Evolutionary conservation across 2,329 filamentous ascomycete genomes (phyloP), one percentile per base, ranked within the genome.

Genomic region (Fusarium coicis): DNA sequence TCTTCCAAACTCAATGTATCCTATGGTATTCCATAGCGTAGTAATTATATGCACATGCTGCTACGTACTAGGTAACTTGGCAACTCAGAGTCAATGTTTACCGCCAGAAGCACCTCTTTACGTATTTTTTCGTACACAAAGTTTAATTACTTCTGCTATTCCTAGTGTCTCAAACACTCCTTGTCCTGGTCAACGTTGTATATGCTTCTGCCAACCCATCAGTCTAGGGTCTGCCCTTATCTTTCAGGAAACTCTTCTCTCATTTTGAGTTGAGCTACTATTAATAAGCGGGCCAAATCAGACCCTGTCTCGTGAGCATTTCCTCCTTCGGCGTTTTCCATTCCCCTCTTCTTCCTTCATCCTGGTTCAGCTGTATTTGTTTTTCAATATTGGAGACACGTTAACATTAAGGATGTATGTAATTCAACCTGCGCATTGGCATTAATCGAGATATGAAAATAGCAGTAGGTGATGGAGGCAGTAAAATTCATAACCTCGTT

Each of bases 131-230:
- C n/a, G 54, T 56, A 36, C 30, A 34, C 34, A 28, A 26, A 67
- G 54, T 68, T 68, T 40, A 30, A 49, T 50, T 42, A 49, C 60
- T 23, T 32, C 26, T 8, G 34, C 36, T 26, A 67, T 60, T 37
- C 47, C 47, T 54, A 26, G 36, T 36, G 34, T 47, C n/a, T 49
- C 47, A 68, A 68, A 37, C 46, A 32, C 40, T 53, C 53, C 63
- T 34, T 40, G 53, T 55, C 63, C 52, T 69, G 52, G 57, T 64
- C 40, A 36, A 43, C 34, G 19, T n/a, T 36, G 30, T 36, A 57
- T 49, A 39, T 36, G 40, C 40, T 73, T 69, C 39, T 68, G 70
- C 52, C 42, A 56, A 72, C 68, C 68, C 43, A 52, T 71, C 44
- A 28, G 26, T 15, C 26, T 21, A 56, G 68, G 30, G 50, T 21